phyloP scores from a whole-genome alignment of 306 rosid genomes.

The Cicer judaicum region DNA sequence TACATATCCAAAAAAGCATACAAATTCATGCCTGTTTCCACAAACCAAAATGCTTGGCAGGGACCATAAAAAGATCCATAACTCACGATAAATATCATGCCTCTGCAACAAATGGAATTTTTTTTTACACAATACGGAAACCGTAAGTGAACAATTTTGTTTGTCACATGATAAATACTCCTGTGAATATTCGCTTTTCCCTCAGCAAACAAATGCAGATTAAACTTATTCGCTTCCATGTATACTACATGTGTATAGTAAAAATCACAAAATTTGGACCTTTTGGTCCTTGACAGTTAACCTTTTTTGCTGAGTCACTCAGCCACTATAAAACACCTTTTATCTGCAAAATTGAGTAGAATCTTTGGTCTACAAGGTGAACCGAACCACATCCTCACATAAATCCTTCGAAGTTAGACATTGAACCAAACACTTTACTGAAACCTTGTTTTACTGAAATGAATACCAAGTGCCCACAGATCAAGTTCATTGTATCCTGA shows the following conservation, averaged over 20 bases:
- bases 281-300: slow-evolving; percentile 7
- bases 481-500: slow-evolving; percentile 64
- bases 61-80: slow-evolving; percentile 16
- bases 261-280: slow-evolving; percentile 47
- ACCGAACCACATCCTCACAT: slow-evolving; percentile 25
- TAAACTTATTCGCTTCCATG: slow-evolving; percentile 38
- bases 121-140: neutral
- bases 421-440: slow-evolving; percentile 35
- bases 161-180: slow-evolving; percentile 28
- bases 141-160: neutral
- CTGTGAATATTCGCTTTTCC: slow-evolving; percentile 26
- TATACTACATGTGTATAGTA: slow-evolving; percentile 38
- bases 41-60: slow-evolving; percentile 13
- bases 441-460: too few relatives aligned
- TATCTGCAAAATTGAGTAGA: slow-evolving; percentile 4
- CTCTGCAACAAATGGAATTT: neutral
- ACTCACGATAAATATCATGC: neutral
- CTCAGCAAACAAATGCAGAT: slow-evolving; percentile 37
- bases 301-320: slow-evolving; percentile 3
- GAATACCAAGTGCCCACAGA: neutral
- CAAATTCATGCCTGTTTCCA: neutral
- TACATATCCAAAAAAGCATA: too few relatives aligned
- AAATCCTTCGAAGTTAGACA: slow-evolving; percentile 25
- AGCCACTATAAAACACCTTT: neutral
- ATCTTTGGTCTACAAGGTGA: slow-evolving; percentile 32